These are phyloP conservation scores for Onygena corvina DNA, from an alignment of 2,329 filamentous ascomycete species.

Conservation along the genomic window DNA sequence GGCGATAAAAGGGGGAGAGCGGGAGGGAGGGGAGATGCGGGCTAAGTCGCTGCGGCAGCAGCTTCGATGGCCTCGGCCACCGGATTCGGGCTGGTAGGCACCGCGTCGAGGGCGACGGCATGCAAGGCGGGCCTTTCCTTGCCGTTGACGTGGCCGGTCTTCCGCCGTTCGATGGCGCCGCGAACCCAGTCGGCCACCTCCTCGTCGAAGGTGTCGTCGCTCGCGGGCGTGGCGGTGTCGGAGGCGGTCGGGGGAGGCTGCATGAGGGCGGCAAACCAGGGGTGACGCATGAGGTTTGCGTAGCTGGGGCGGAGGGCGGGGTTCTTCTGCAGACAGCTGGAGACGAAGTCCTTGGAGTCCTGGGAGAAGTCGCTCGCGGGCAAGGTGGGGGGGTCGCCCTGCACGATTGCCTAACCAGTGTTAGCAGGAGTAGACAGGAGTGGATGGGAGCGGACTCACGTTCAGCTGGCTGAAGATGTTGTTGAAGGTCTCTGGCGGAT, in stretches of 20 bases:
- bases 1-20: no score
- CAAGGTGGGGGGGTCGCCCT: constrained; percentile 85
- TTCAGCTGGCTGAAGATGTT: constrained; percentile 97
- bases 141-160: constrained; percentile 44
- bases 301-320: constrained; percentile 91
- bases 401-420: constrained; percentile 70
- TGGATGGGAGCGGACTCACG: constrained; percentile 47
- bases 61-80: constrained; percentile 18
- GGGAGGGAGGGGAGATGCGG: background rate
- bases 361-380: constrained; percentile 68
- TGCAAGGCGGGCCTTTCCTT: constrained; percentile 69
- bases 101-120: constrained; percentile 67
- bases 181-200: constrained; percentile 84
- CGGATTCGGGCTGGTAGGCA: constrained; percentile 36
- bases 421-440: constrained; percentile 14
- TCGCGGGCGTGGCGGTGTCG: constrained; percentile 32
- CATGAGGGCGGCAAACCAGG: constrained; percentile 67
- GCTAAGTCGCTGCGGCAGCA: background rate
- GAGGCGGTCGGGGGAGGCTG: constrained; percentile 59
- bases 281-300: constrained; percentile 73
- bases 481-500: constrained; percentile 91
- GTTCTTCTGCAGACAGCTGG: constrained; percentile 81
- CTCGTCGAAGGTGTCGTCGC: constrained; percentile 48
- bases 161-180: constrained; percentile 54
- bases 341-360: constrained; percentile 73